Evolutionary conservation across 805 yeast genomes (phyloP), one percentile per base, ranked within the genome.

Genomic region (Blastobotrys peoriensis): DNA sequence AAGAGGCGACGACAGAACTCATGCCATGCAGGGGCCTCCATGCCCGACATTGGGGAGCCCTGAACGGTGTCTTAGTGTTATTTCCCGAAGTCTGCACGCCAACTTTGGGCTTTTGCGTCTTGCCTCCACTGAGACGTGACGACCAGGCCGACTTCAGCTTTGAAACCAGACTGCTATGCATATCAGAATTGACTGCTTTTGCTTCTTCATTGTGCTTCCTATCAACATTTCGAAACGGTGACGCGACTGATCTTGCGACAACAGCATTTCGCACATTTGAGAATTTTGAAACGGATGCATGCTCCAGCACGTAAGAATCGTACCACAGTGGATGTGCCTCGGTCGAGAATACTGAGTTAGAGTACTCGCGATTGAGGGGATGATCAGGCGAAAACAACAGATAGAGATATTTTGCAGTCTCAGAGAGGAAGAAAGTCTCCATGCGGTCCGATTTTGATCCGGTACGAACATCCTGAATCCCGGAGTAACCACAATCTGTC

Each of bases 301-400:
- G 44, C 36, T 52, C 41, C 49, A 61, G 48, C 17, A 70, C 45
- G 3, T 61, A 52, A 3, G 62, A 50, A 38, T 76, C 76, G 43
- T 74, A 69, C 95, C 96, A 86, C 50, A 88, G 61, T 3, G 95
- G 95, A 62, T 89, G 98, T 0, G 89, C 96, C 57, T 89, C 98
- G 0, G 98, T 89, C 9, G 91, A 76, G 62, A 88, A 83, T 38
- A 83, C 63, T 25, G 68, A 63, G 49, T 62, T 66, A 21, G 68
- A 64, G 15, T 58, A 55, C 2, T 63, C 62, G 1, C 43, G 54
- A 65, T 78, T 74, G 48, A 78, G 70, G 1, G 58, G 56, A 58
- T 87, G 79, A 4, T 69, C 73, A 13, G 71, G 81, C 58, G 87
- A 95, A 66, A 89, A 89, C 36, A 88, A 64, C 22, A 89, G 63